phyloP scores from a whole-genome alignment of 2,329 filamentous ascomycete species.

The Cercospora beticola region DNA sequence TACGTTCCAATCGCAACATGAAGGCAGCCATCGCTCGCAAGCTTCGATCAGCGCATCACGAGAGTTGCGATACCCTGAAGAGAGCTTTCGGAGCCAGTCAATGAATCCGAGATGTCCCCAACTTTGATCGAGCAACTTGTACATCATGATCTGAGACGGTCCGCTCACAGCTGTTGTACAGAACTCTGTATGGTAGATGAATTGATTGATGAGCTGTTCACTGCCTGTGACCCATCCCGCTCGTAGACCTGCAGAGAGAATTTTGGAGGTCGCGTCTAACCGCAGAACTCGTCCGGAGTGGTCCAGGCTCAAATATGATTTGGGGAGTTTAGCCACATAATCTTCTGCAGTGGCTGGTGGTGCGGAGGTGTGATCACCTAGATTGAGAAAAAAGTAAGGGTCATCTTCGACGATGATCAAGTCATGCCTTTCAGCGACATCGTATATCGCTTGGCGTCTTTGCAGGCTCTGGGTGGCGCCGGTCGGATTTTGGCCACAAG shows the following conservation, averaged over 20 bases:
- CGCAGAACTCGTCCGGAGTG: conserved; percentile 36
- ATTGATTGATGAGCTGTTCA: conserved; percentile 32
- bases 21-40: conserved; percentile 32
- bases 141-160: conserved; percentile 35
- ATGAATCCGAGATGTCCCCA: conserved; percentile 39
- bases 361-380: background rate
- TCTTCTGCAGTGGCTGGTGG: background rate
- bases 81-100: conserved; percentile 33
- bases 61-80: conserved; percentile 28
- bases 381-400: conserved; percentile 35
- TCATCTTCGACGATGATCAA: conserved; percentile 37
- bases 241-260: conserved; percentile 37
- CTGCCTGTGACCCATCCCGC: conserved; percentile 37
- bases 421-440: conserved; percentile 32
- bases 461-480: conserved; percentile 31
- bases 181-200: conserved; percentile 31
- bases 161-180: conserved; percentile 30
- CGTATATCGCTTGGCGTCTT: conserved; percentile 31
- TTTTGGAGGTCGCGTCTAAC: conserved; percentile 38
- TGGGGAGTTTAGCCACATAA: conserved; percentile 21
- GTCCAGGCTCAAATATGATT: conserved; percentile 41
- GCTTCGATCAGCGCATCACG: conserved; percentile 31
- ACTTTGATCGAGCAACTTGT: conserved; percentile 35
- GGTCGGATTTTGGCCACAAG: conserved; percentile 37
- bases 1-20: conserved; percentile 26